These are phyloP conservation scores for Stylonectria norvegica DNA, from an alignment of 2,329 filamentous ascomycete genomes.

Conservation along the genomic window DNA sequence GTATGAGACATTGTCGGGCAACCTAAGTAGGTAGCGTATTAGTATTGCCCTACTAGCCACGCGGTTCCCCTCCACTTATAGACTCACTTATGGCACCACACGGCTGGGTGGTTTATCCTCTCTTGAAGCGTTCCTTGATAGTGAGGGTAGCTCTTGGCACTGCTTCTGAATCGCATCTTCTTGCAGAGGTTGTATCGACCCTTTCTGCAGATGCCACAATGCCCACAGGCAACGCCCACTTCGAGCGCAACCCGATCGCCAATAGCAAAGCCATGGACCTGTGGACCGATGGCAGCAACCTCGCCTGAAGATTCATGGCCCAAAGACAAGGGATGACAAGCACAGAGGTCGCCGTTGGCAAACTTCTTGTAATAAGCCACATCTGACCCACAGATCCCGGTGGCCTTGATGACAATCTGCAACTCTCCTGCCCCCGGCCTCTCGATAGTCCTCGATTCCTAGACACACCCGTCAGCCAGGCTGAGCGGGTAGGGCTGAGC, in stretches of 20 bases:
- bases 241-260: slow-evolving; percentile 59
- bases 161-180: slow-evolving; percentile 59
- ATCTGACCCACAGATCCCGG: slow-evolving; percentile 68
- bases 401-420: slow-evolving; percentile 62
- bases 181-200: slow-evolving; percentile 62
- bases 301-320: slow-evolving; percentile 61
- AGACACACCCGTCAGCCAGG: slow-evolving; percentile 14
- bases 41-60: too few relatives aligned
- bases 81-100: slow-evolving; percentile 59
- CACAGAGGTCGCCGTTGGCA: slow-evolving; percentile 67
- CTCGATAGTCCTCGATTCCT: slow-evolving; percentile 51
- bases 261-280: slow-evolving; percentile 49
- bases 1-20: slow-evolving; percentile 58
- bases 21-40: slow-evolving; percentile 31
- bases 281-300: slow-evolving; percentile 53
- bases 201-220: slow-evolving; percentile 48
- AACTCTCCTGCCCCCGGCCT: slow-evolving; percentile 52
- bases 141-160: slow-evolving; percentile 60
- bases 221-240: slow-evolving; percentile 52
- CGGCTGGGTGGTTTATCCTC: slow-evolving; percentile 58
- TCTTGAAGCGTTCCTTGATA: slow-evolving; percentile 62
- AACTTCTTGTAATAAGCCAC: slow-evolving; percentile 71
- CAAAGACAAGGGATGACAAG: slow-evolving; percentile 61
- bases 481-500: slow-evolving; percentile 20
- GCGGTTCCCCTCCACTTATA: background rate